A percentile compares a stretch with the other conserved stretches of the same genome.
phyloP scores from a whole-genome alignment of 2,329 filamentous ascomycete genomes.

The Cephalotrichum gorgonifer region DNA sequence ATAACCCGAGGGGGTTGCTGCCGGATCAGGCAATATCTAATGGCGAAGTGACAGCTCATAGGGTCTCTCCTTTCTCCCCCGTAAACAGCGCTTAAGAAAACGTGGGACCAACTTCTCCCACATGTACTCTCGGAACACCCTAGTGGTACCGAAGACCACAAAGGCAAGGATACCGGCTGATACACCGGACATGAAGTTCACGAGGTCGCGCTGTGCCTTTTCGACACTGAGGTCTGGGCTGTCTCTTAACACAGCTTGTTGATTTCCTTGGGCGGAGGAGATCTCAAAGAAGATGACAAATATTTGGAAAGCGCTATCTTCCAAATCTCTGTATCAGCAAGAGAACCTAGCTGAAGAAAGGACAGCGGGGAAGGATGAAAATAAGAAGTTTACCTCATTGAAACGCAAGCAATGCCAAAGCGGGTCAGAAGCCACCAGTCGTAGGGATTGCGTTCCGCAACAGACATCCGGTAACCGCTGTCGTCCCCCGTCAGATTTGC shows the following conservation, averaged over 20 bases:
- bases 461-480: too few species aligned
- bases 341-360: neutral
- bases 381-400: constrained; percentile 25
- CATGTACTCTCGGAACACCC: constrained; percentile 13
- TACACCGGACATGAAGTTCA: constrained; percentile 16
- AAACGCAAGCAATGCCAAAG: constrained; percentile 31
- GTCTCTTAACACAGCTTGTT: constrained; percentile 14
- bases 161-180: constrained; percentile 7
- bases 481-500: neutral
- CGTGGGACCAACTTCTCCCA: constrained; percentile 10
- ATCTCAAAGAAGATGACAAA: constrained; percentile 27
- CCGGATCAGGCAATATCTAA: too few species aligned
- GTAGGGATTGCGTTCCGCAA: constrained; percentile 22
- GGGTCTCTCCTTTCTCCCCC: neutral
- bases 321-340: neutral
- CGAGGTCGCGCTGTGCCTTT: constrained; percentile 10
- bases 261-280: constrained; percentile 19
- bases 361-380: too few species aligned
- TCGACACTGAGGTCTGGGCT: constrained; percentile 20
- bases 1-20: too few species aligned
- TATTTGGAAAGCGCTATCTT: constrained; percentile 22
- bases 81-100: neutral
- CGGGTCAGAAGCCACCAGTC: constrained; percentile 32
- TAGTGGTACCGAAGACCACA: constrained; percentile 16
- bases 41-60: too few species aligned